Evolutionary conservation across 345 rosid genomes (phyloP), one percentile per base, ranked within the genome.

Genomic region (Gossypium herbaceum): DNA sequence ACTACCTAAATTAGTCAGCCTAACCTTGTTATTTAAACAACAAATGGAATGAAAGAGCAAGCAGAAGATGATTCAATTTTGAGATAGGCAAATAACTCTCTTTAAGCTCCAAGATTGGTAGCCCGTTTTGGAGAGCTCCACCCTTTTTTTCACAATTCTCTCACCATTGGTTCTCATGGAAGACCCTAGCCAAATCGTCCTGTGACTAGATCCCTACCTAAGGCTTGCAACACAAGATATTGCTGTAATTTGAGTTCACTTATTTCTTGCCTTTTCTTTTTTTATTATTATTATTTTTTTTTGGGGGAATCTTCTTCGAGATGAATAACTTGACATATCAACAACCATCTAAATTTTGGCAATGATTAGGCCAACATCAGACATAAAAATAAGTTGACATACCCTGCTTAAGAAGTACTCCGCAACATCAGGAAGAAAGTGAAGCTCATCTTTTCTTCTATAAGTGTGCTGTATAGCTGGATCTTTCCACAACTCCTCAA

Each of bases 401-500:
- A 96, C 99, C 90, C 95, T 89, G 81, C 92, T 87, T 75, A 96
- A 86, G 88, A 96, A 96, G 80, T 93, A 93, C 74, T 91, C 97
- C 0, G 99, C 89, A 43, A 92, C 98, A 88, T 91, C 95, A 17
- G 99, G 98, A 70, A 96, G 98, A 84, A 90, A 93, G 78, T 92
- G 98, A 62, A 96, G 99, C 82, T 96, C 97, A 24, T 87, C 87
- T 81, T 84, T 93, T 82, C 99, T 86, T 79, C 76, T 88, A 73
- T 88, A 96, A 11, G 98, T 92, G 20, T 91, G 93, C 82, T 96
- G 94, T 79, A 92, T 85, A 12, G 99, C 99, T 2, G 95, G 95
- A 91, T 96, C 97, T 82, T 80, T 96, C 99, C 98, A 96, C 68
- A 93, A 86, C 84, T 96, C 99, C 75, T 96, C 99, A 64, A 96